Evolutionary conservation across 108 stramenopile genomes (phyloP).

Genomic region (Pseudonitzschia delicatissima): DNA sequence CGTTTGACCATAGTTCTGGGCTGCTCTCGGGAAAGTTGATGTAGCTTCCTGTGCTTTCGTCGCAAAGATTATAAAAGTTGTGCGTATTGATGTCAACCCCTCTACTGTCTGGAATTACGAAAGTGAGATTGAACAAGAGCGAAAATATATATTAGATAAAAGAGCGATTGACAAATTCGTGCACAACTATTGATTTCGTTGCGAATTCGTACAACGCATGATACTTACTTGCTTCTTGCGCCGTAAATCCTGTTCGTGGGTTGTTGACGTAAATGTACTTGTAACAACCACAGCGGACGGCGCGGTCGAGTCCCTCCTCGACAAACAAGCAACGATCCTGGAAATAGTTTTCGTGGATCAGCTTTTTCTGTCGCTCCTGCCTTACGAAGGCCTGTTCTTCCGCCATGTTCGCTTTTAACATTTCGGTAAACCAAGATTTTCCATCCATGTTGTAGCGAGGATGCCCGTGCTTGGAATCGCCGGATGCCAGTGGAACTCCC

Average conservation of each 20-base stretch:
- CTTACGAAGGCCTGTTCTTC: background rate
- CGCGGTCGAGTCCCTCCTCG: background rate
- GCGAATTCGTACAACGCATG: too few species aligned
- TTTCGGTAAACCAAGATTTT: constrained; percentile 14
- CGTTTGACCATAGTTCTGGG: background rate
- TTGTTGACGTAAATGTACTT: background rate
- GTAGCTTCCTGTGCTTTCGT: constrained; percentile 2
- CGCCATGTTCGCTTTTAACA: background rate
- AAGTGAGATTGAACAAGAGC: background rate
- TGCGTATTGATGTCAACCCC: background rate
- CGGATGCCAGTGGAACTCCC: constrained; percentile 1
- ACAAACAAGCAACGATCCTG: constrained; percentile 4
- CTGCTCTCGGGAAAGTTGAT: background rate
- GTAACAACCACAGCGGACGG: constrained; percentile 10
- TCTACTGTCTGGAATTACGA: background rate
- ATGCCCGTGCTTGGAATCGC: background rate
- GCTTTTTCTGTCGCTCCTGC: background rate
- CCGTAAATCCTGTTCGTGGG: background rate
- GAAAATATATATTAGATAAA: background rate
- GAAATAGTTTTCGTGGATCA: background rate
- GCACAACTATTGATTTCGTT: too few species aligned
- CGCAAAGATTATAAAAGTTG: constrained; percentile 8
- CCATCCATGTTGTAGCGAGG: constrained; percentile 32
- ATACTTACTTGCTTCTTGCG: background rate
- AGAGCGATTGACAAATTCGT: too few species aligned